These are phyloP conservation scores for Wallacemonas rigidus DNA, from an alignment of 208 protist species.

Conservation along the genomic window DNA sequence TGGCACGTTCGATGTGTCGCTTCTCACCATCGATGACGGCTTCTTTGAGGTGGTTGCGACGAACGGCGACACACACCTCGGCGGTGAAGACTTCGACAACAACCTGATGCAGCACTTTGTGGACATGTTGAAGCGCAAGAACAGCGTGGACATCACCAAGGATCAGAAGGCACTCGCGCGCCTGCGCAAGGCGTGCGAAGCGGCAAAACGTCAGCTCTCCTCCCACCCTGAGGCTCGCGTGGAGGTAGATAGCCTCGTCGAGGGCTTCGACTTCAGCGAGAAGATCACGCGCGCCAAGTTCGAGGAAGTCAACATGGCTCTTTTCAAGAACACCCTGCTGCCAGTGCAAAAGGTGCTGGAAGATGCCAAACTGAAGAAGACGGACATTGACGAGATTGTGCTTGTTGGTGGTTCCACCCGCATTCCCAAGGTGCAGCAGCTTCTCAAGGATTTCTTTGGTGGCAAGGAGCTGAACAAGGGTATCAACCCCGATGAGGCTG, in stretches of 20 bases:
- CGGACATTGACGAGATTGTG: constrained; percentile 97
- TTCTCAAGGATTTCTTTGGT: constrained; percentile 97
- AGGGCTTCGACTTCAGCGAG: constrained; percentile 96
- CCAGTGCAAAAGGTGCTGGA: constrained; percentile 95
- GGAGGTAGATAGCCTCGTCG: constrained; percentile 95
- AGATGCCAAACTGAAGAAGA: constrained; percentile 95
- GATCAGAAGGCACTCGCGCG: constrained; percentile 63
- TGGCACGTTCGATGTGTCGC: constrained; percentile 97
- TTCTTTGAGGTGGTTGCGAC: constrained; percentile 99
- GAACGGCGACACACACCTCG: constrained; percentile 98
- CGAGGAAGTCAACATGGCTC: constrained; percentile 96
- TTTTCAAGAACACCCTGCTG: constrained; percentile 96
- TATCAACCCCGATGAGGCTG: constrained; percentile 99
- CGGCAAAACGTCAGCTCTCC: constrained; percentile 81
- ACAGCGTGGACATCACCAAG: constrained; percentile 52
- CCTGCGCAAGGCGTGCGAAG: constrained; percentile 65
- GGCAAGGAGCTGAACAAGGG: constrained; percentile 95
- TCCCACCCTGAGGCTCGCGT: constrained; percentile 84
- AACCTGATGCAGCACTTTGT: constrained; percentile 58
- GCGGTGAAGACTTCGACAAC: constrained; percentile 98
- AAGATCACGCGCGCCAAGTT: constrained; percentile 96
- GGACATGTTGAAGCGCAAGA: constrained; percentile 44
- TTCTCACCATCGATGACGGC: constrained; percentile 97
- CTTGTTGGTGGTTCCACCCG: constrained; percentile 95
- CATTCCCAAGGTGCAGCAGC: constrained; percentile 97